Conservation (phyloP, 164 flowering plant species). For the Vitis vinifera region ASM3070453v1 NC_081811.1:21347001-21347500, state of each 20-base stretch:
- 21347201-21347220: slow-evolving; percentile 67
- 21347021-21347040: slow-evolving; percentile 45
- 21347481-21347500: no score
- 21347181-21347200: slow-evolving; percentile 94
- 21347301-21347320: not conserved
- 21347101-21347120: slow-evolving; percentile 63
- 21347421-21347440: no score
- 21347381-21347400: no score
- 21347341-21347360: no score
- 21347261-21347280: no score
- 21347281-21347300: no score
- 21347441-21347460: no score
- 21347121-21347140: slow-evolving; percentile 71
- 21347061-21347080: slow-evolving; percentile 62
- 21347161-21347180: slow-evolving; percentile 87
- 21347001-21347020: slow-evolving; percentile 62
- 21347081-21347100: slow-evolving; percentile 77
- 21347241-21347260: not conserved
- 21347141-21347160: slow-evolving; percentile 91
- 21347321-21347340: not conserved
- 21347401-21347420: no score
- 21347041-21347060: slow-evolving; percentile 38
- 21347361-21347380: no score
- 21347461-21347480: no score
- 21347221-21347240: slow-evolving; percentile 40